Percentiles rank a stretch among this genome's conserved stretches.
phyloP scores from a whole-genome alignment of 441 rosid genomes.

The Gossypium schwendimanii region DNA sequence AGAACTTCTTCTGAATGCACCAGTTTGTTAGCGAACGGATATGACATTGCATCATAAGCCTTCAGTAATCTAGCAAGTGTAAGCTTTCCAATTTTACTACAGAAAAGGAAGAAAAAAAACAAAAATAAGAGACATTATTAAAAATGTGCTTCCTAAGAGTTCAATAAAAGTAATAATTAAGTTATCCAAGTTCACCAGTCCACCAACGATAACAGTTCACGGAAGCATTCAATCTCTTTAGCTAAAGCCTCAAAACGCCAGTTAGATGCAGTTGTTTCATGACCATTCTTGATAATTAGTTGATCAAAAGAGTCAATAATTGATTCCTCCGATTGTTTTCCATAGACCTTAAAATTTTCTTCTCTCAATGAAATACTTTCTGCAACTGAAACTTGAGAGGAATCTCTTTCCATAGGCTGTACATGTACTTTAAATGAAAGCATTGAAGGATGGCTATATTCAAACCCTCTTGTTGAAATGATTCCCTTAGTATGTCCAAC shows the following conservation, averaged over 20 bases:
- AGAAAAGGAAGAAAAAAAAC: constrained; percentile 10
- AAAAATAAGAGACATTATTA: background rate
- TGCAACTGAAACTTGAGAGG: constrained; percentile 22
- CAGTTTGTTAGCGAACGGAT: constrained; percentile 21
- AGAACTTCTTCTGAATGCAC: constrained; percentile 55
- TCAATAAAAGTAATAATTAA: background rate
- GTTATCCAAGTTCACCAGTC: constrained; percentile 46
- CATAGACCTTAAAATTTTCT: constrained; percentile 31
- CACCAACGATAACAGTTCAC: constrained; percentile 32
- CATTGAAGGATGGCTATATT: constrained; percentile 27
- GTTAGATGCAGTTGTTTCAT: constrained; percentile 25
- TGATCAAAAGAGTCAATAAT: constrained; percentile 23
- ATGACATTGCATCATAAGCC: constrained; percentile 45
- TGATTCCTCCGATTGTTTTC: constrained; percentile 21
- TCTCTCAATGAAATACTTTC: constrained; percentile 45
- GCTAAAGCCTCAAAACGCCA: constrained; percentile 48
- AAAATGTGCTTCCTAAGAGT: background rate
- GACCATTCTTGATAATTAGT: constrained; percentile 23
- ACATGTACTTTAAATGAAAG: constrained; percentile 41
- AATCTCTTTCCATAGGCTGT: constrained; percentile 24
- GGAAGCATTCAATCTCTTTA: constrained; percentile 52
- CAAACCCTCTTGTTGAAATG: constrained; percentile 51
- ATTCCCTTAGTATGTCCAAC: constrained; percentile 66
- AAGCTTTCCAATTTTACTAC: constrained; percentile 89
- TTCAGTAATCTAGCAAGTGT: constrained; percentile 77